Conservation (phyloP, 192 early-diverging fungal species). For the Coemansia sp. region DNA sequence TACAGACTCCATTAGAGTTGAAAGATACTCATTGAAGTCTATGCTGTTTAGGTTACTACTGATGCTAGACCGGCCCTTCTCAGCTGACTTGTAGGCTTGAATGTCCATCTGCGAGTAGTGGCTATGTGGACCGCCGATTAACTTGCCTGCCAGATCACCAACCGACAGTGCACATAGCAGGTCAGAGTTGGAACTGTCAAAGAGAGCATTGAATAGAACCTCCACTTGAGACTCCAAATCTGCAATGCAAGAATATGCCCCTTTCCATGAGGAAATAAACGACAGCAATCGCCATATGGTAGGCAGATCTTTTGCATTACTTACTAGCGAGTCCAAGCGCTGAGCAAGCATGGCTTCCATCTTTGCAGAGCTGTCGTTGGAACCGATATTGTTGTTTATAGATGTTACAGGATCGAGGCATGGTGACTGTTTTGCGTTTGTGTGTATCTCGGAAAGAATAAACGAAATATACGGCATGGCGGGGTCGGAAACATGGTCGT, state of each 20-base stretch:
- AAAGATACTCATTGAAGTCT: slow-evolving; percentile 6
- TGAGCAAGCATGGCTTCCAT: slow-evolving; percentile 32
- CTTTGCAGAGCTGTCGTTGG: not conserved
- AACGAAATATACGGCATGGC: slow-evolving; percentile 39
- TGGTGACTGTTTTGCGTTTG: not conserved
- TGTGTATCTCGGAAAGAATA: slow-evolving; percentile 16
- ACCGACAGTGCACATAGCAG: slow-evolving; percentile 26
- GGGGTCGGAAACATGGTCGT: not conserved
- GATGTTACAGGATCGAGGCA: not conserved
- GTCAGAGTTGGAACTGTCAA: slow-evolving; percentile 7
- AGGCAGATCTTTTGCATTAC: slow-evolving; percentile 14
- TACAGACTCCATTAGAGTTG: slow-evolving; percentile 25
- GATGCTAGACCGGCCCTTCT: not conserved
- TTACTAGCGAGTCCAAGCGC: slow-evolving; percentile 27
- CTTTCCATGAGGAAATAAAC: slow-evolving; percentile 38
- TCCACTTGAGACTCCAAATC: slow-evolving; percentile 12
- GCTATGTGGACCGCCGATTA: not conserved
- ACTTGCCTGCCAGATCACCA: slow-evolving; percentile 5
- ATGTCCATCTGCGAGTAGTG: not conserved
- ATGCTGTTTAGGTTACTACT: not conserved
- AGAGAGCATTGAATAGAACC: slow-evolving; percentile 22
- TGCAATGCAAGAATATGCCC: slow-evolving; percentile 24
- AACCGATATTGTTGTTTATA: not conserved
- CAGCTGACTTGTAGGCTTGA: not conserved
- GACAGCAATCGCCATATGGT: slow-evolving; percentile 39